Base-by-base conservation (phyloP, 2,329 filamentous ascomycete species). In the Aotearoamyces nothofagi region DNA sequence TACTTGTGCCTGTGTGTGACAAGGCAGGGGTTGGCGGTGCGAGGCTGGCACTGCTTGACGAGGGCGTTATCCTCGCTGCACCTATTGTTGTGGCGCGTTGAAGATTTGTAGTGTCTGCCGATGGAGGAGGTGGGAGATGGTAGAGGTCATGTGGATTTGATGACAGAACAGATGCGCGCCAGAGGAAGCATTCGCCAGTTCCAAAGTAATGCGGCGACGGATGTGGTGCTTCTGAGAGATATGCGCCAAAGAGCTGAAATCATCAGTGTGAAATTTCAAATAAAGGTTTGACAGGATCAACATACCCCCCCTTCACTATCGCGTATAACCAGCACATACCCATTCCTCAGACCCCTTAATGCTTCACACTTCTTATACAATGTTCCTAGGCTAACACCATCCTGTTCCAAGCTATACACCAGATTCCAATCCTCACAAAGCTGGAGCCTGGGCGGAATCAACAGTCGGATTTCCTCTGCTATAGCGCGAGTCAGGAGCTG, bases 121-220 rank as follows among this genome's bases (percentile, higher is more conserved):
- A 70, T 3, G 80, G 80, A 0, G 77, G 79, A 0, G 75, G 78
- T 2, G 79, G 79, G 0, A 83, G 60, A 8, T 59, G 60, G 3
- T 60, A 51, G 9, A 64, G 52, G 34, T 65, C 59, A 2, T 63
- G 51, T 6, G 67, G 47, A 17, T 56, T 50, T 26, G 55, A 54
- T 6, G 59, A 61, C 17, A 86, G 59, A 4, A 78, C 55, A 24
- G 73, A 72, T 1, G 80, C 78, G 26, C 79, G 71, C 82, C 82
- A 92, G 38, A 92, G 69, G 53, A 92, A 98, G 55, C 87, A 96
- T 54, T 98, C 90, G 44, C 90, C 90, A 9, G 83, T 94, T 45
- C 90, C 90, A 52, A 81, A 98, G 60, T 93, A 98, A 38, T 86
- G 79, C 3, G 82, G 57, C 1, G 72, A 62, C 0, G 83, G 81